Evolutionary conservation across 2,329 filamentous ascomycete genomes (phyloP).

Genomic region (Fusarium sp.): DNA sequence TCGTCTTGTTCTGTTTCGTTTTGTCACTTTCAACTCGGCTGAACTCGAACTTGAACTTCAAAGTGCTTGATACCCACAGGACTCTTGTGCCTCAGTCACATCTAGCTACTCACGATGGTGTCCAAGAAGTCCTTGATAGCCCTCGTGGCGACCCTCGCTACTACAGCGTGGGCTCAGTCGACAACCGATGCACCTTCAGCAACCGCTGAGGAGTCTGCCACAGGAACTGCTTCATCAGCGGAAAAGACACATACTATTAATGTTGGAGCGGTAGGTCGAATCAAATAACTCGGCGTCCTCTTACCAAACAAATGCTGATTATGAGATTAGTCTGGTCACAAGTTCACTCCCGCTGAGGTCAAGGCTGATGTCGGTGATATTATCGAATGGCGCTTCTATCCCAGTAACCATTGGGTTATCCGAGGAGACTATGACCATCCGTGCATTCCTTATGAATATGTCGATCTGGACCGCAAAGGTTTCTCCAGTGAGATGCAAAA

Average conservation of each 20-base stretch:
- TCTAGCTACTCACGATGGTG: conserved; percentile 37
- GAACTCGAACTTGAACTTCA: conserved; percentile 3
- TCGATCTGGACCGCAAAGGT: conserved; percentile 60
- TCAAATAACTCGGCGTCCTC: neutral
- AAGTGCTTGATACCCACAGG: conserved; percentile 25
- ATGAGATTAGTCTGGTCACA: conserved; percentile 47
- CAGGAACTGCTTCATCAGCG: conserved; percentile 36
- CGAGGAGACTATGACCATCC: conserved; percentile 70
- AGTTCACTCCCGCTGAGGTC: conserved; percentile 51
- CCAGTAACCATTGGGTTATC: conserved; percentile 73
- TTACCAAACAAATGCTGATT: conserved; percentile 12
- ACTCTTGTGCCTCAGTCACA: conserved; percentile 4
- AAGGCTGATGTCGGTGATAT: conserved; percentile 61
- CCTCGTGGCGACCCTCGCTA: conserved; percentile 28
- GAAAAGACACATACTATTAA: conserved; percentile 45
- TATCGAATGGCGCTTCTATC: conserved; percentile 72
- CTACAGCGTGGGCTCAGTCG: conserved; percentile 38
- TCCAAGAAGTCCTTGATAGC: conserved; percentile 31
- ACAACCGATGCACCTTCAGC: conserved; percentile 29
- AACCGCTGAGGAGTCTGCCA: conserved; percentile 31
- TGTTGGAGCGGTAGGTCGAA: conserved; percentile 45
- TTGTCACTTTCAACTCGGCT: conserved; percentile 8
- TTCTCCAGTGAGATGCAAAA: conserved; percentile 67
- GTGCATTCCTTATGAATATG: conserved; percentile 73
- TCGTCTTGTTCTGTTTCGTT: conserved; percentile 20